These are phyloP conservation scores for Suaeda aralocaspica DNA, from an alignment of 148 eudicot genomes.

Conservation along the genomic window DNA sequence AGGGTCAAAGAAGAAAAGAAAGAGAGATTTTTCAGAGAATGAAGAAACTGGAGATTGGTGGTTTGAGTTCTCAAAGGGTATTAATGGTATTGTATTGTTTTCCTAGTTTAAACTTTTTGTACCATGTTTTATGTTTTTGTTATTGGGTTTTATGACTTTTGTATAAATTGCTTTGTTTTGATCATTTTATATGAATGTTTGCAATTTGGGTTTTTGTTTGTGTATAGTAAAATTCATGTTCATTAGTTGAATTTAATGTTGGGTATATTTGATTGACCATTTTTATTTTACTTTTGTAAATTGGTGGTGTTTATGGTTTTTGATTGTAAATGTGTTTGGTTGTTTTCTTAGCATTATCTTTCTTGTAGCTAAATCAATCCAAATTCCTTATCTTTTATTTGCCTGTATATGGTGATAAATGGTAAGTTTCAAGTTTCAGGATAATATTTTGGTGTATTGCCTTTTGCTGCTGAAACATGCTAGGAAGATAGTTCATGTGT, in stretches of 20 bases:
- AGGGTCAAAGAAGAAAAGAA: slow-evolving; percentile 65
- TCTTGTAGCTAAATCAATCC: slow-evolving; percentile 7
- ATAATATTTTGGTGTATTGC: slow-evolving; percentile 1
- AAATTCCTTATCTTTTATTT: slow-evolving; percentile 1
- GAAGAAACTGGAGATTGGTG: slow-evolving; percentile 70
- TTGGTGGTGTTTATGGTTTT: slow-evolving; percentile 19
- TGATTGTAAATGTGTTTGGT: slow-evolving; percentile 20
- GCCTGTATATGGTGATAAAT: no score
- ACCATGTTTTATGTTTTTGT: slow-evolving; percentile 18
- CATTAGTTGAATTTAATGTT: slow-evolving; percentile 22
- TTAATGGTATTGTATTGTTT: slow-evolving; percentile 43
- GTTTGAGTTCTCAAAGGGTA: slow-evolving; percentile 50
- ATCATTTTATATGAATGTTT: slow-evolving; percentile 19
- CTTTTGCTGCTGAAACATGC: slow-evolving; percentile 1
- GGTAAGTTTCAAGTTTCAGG: slow-evolving; percentile 5
- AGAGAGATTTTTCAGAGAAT: slow-evolving; percentile 50
- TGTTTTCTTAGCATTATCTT: slow-evolving; percentile 19
- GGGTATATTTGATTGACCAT: slow-evolving; percentile 19
- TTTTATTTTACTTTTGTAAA: slow-evolving; percentile 20
- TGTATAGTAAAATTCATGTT: slow-evolving; percentile 19
- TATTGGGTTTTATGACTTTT: not conserved
- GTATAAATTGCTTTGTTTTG: slow-evolving; percentile 13
- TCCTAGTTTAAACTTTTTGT: not conserved
- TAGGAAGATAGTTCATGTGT: not conserved
- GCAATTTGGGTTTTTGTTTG: slow-evolving; percentile 28